Percentiles rank a stretch among this genome's conserved stretches.
Evolutionary conservation across 805 yeast genomes (phyloP).

Genomic region (Debaryomyces hansenii): DNA sequence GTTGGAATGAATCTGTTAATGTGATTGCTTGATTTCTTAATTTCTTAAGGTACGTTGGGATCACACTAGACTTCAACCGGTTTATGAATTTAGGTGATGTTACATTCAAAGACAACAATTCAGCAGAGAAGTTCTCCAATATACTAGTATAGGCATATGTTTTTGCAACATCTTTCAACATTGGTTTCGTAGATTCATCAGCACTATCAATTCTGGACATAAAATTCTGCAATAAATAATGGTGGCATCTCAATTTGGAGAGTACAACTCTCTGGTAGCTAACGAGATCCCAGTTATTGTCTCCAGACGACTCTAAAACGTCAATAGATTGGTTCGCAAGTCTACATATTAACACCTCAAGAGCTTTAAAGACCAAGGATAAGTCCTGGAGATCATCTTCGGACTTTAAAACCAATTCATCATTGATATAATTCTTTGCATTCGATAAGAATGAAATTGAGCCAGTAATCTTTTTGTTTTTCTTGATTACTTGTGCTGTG

Average conservation of each 20-base stretch:
- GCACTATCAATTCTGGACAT: constrained; percentile 34
- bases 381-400: constrained; percentile 7
- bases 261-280: constrained; percentile 46
- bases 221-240: constrained; percentile 45
- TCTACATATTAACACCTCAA: constrained; percentile 41
- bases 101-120: constrained; percentile 1
- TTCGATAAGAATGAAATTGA: constrained; percentile 44
- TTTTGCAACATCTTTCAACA: constrained; percentile 55
- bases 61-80: constrained; percentile 1
- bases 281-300: constrained; percentile 45
- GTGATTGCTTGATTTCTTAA: constrained; percentile 69
- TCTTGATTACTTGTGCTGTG: constrained; percentile 34
- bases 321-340: constrained; percentile 31
- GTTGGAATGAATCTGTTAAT: constrained; percentile 79
- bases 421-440: constrained; percentile 17
- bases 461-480: constrained; percentile 29
- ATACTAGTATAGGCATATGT: constrained; percentile 54
- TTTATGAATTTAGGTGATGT: background rate
- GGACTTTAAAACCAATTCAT: constrained; percentile 7
- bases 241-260: constrained; percentile 52
- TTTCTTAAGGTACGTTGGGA: constrained; percentile 26
- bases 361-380: constrained; percentile 12
- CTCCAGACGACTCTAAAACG: constrained; percentile 28
- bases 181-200: constrained; percentile 32
- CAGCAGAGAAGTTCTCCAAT: constrained; percentile 5